Evolutionary conservation across 768 basidiomycete species (phyloP).

Genomic region (Pulveroboletus ravenelii): DNA sequence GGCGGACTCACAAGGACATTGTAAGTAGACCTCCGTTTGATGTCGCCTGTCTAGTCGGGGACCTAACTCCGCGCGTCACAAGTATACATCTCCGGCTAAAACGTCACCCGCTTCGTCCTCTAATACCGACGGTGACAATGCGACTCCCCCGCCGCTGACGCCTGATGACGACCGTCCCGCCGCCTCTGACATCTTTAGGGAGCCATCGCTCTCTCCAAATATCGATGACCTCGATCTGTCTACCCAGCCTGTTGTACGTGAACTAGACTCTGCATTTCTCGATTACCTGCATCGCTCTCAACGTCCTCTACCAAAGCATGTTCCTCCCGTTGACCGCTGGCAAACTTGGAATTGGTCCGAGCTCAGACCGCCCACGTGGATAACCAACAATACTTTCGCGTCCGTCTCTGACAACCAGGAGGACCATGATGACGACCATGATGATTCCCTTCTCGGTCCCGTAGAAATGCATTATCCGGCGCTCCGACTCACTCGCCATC

Average conservation of each 20-base stretch:
- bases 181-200: slow-evolving; percentile 19
- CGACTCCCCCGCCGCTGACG: slow-evolving; percentile 34
- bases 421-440: slow-evolving; percentile 24
- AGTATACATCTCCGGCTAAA: slow-evolving; percentile 21
- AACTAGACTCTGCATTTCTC: slow-evolving; percentile 20
- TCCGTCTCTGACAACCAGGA: slow-evolving; percentile 18
- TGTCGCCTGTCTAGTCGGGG: neutral
- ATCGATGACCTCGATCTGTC: slow-evolving; percentile 18
- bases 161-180: slow-evolving; percentile 30
- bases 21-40: slow-evolving; percentile 11
- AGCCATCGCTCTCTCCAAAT: slow-evolving; percentile 23
- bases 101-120: slow-evolving; percentile 27
- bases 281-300: slow-evolving; percentile 26
- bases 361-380: slow-evolving; percentile 27
- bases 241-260: slow-evolving; percentile 22
- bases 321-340: slow-evolving; percentile 26
- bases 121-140: slow-evolving; percentile 29
- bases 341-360: slow-evolving; percentile 34
- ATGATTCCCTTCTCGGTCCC: slow-evolving; percentile 13
- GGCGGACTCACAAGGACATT: slow-evolving; percentile 20
- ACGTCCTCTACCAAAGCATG: slow-evolving; percentile 21
- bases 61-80: slow-evolving; percentile 5
- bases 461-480: slow-evolving; percentile 12
- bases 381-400: slow-evolving; percentile 3
- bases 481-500: slow-evolving; percentile 10